Conservation (phyloP, 164 flowering plant species). For the Cinnamomum micranthum region DNA sequence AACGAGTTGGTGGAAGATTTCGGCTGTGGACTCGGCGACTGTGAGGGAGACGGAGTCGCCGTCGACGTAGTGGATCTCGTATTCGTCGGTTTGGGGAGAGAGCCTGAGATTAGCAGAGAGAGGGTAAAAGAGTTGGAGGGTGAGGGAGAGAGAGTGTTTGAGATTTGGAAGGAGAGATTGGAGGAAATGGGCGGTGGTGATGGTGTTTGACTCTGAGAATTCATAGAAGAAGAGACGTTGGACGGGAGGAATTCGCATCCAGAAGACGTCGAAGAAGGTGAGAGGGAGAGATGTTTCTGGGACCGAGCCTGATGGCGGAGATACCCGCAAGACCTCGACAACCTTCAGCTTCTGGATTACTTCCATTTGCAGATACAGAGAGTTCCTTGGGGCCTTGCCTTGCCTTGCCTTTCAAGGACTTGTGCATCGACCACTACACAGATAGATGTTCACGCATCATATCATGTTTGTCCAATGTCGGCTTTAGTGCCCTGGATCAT, state of each 20-base stretch:
- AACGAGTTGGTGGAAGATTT: constrained; percentile 1
- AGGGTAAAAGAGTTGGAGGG: constrained; percentile 37
- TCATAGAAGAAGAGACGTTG: constrained; percentile 35
- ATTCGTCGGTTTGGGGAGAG: constrained; percentile 19
- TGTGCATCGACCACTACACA: no score
- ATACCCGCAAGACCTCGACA: neutral
- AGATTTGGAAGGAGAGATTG: constrained; percentile 24
- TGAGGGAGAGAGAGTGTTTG: constrained; percentile 32
- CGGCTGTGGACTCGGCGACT: constrained; percentile 9
- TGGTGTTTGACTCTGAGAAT: constrained; percentile 15
- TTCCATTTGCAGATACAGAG: no score
- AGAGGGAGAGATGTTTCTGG: constrained; percentile 21
- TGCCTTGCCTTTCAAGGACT: no score
- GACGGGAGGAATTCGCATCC: constrained; percentile 16
- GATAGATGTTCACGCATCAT: no score
- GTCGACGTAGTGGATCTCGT: constrained; percentile 19
- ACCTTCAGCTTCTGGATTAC: neutral
- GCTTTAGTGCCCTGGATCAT: no score
- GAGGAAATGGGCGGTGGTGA: constrained; percentile 13
- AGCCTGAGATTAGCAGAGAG: constrained; percentile 24
- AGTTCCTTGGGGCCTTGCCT: no score
- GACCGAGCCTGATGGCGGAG: constrained; percentile 12
- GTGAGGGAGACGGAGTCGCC: constrained; percentile 29
- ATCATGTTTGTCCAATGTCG: no score
- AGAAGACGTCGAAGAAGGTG: constrained; percentile 23